Evolutionary conservation across 2,329 filamentous ascomycete species (phyloP).

Genomic region (Gnomoniopsis smithogilvyi): DNA sequence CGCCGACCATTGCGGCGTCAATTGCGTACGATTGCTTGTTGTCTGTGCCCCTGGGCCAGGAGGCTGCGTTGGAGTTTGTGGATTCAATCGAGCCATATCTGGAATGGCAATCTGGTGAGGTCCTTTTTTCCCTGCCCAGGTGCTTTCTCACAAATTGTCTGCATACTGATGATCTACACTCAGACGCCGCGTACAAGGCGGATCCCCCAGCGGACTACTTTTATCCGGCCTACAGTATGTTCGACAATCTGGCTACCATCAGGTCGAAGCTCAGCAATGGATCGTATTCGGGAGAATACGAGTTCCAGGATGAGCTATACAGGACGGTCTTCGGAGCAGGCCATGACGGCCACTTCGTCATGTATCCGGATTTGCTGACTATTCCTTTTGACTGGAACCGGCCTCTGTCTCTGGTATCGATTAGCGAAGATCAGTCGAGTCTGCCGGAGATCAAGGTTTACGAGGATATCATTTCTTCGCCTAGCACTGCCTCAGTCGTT

Average conservation of each 20-base stretch:
- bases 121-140: not conserved
- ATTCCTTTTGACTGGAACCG: constrained; percentile 34
- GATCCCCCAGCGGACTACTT: constrained; percentile 35
- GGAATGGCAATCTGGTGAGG: constrained; percentile 39
- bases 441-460: constrained; percentile 50
- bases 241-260: constrained; percentile 30
- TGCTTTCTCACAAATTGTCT: constrained; percentile 6
- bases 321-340: constrained; percentile 33
- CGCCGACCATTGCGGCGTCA: constrained; percentile 32
- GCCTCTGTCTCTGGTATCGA: constrained; percentile 37
- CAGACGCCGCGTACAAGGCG: constrained; percentile 35
- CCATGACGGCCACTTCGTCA: constrained; percentile 40
- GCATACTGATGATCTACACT: constrained; percentile 27
- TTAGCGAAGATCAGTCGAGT: constrained; percentile 30
- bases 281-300: constrained; percentile 36
- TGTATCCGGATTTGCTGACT: constrained; percentile 37
- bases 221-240: constrained; percentile 36
- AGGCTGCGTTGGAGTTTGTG: constrained; percentile 35
- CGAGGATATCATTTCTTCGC: constrained; percentile 21
- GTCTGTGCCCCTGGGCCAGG: constrained; percentile 37
- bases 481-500: constrained; percentile 22
- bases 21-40: constrained; percentile 38
- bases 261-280: constrained; percentile 29
- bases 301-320: constrained; percentile 39
- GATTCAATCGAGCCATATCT: constrained; percentile 37